phyloP scores from a whole-genome alignment of 2,329 filamentous ascomycete species.

The Xylaria sp. region DNA sequence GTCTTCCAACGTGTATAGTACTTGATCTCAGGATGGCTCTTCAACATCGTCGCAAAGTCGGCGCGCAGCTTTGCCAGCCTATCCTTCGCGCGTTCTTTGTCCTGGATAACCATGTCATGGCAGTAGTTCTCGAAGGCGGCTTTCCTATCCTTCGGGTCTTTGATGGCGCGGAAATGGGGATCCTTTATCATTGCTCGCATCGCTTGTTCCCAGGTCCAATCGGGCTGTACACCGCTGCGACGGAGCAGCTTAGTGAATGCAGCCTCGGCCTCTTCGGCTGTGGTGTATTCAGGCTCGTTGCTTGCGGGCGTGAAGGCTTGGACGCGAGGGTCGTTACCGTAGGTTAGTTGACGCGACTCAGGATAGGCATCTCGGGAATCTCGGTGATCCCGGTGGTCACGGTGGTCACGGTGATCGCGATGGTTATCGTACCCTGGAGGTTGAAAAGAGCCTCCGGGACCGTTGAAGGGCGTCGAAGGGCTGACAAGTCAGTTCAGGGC shows the following conservation, averaged over 20 bases:
- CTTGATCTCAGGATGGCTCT: slow-evolving; percentile 95
- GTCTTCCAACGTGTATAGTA: slow-evolving; percentile 98
- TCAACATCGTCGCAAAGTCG: slow-evolving; percentile 96
- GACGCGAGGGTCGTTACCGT: slow-evolving; percentile 65
- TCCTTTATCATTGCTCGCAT: slow-evolving; percentile 89
- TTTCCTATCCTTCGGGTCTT: slow-evolving; percentile 90
- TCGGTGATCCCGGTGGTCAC: slow-evolving; percentile 49
- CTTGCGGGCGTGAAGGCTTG: slow-evolving; percentile 71
- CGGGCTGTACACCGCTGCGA: slow-evolving; percentile 84
- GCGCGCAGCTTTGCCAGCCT: slow-evolving; percentile 88
- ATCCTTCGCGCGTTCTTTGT: slow-evolving; percentile 95
- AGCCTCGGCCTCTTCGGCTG: slow-evolving; percentile 87
- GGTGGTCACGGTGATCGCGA: slow-evolving; percentile 51
- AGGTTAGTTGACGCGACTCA: slow-evolving; percentile 69
- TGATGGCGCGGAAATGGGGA: slow-evolving; percentile 90
- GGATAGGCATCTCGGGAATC: slow-evolving; percentile 56
- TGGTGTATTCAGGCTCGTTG: slow-evolving; percentile 81
- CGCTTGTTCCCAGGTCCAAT: slow-evolving; percentile 93
- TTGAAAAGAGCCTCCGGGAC: slow-evolving; percentile 52
- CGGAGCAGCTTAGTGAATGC: slow-evolving; percentile 92
- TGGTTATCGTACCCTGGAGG: slow-evolving; percentile 42
- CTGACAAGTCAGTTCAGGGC: slow-evolving; percentile 37
- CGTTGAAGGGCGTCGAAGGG: slow-evolving; percentile 57
- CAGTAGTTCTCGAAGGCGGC: slow-evolving; percentile 95
- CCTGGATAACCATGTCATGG: slow-evolving; percentile 86